phyloP scores from a whole-genome alignment of 225 moss, liverwort and hornwort genomes.

The Polytrichum commune region DNA sequence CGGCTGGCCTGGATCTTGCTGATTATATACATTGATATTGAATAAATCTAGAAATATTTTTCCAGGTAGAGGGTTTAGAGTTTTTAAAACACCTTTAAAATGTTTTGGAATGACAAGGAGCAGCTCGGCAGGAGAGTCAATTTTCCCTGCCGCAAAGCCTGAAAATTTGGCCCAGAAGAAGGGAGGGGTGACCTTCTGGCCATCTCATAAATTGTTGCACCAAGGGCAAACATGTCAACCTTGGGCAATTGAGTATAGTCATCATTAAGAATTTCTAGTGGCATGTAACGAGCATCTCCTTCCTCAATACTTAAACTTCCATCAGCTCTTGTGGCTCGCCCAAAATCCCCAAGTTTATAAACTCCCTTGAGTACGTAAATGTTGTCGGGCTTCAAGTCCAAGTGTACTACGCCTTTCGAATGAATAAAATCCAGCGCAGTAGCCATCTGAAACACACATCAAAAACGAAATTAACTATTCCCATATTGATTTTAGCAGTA shows the following conservation, averaged over 20 bases:
- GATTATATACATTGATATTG: no score
- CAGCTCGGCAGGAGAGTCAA: constrained; percentile 65
- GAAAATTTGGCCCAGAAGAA: constrained; percentile 73
- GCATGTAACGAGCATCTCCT: constrained; percentile 93
- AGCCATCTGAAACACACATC: constrained; percentile 46
- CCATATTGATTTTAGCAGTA: no score
- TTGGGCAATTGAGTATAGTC: constrained; percentile 78
- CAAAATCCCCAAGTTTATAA: constrained; percentile 92
- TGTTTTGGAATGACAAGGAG: constrained; percentile 56
- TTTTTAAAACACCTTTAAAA: constrained; percentile 49
- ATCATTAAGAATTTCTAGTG: constrained; percentile 84
- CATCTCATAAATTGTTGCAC: constrained; percentile 92
- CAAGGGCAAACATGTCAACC: constrained; percentile 92
- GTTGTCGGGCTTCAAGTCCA: constrained; percentile 97
- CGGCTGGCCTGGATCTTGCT: no score
- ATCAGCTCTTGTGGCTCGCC: constrained; percentile 81
- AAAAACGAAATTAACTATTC: background rate
- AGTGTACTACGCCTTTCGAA: constrained; percentile 70
- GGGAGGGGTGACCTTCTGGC: constrained; percentile 81
- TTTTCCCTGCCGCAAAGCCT: constrained; percentile 75
- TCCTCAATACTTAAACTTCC: constrained; percentile 87
- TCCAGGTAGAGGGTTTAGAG: no score
- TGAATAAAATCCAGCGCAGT: constrained; percentile 66
- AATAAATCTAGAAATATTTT: no score
- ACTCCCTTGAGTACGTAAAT: constrained; percentile 69